Evolutionary conservation across 2,329 filamentous ascomycete genomes (phyloP).

Genomic region (Venturiaceae sp.): DNA sequence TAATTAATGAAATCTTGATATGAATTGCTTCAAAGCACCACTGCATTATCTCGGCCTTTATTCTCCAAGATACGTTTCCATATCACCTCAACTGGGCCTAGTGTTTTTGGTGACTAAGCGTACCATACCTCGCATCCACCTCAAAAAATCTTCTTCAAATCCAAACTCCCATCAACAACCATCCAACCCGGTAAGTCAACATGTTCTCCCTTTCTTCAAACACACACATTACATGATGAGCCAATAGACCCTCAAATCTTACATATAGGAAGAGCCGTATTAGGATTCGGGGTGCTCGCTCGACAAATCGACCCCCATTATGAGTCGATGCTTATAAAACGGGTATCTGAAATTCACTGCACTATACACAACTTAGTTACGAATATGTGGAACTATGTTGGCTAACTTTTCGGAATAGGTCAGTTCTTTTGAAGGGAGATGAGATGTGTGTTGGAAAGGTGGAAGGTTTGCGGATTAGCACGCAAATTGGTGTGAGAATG

Average conservation of each 20-base stretch:
- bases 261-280: slow-evolving; percentile 42
- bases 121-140: too few species aligned
- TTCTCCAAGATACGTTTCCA: too few species aligned
- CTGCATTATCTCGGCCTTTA: too few species aligned
- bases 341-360: slow-evolving; percentile 29
- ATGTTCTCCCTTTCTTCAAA: not conserved
- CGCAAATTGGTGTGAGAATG: too few species aligned
- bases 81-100: too few species aligned
- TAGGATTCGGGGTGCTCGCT: slow-evolving; percentile 35
- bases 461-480: too few species aligned
- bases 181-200: not conserved
- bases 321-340: slow-evolving; percentile 39
- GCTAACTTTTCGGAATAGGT: too few species aligned
- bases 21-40: too few species aligned
- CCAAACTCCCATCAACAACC: not conserved
- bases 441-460: too few species aligned
- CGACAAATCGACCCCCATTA: slow-evolving; percentile 33
- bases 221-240: not conserved
- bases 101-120: too few species aligned
- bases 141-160: not conserved
- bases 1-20: too few species aligned
- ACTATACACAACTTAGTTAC: not conserved
- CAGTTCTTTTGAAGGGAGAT: not conserved
- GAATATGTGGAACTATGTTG: not conserved
- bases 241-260: slow-evolving; percentile 18